Base-by-base conservation (phyloP, 2,329 filamentous ascomycete species). In the Xylaria sp. region DNA sequence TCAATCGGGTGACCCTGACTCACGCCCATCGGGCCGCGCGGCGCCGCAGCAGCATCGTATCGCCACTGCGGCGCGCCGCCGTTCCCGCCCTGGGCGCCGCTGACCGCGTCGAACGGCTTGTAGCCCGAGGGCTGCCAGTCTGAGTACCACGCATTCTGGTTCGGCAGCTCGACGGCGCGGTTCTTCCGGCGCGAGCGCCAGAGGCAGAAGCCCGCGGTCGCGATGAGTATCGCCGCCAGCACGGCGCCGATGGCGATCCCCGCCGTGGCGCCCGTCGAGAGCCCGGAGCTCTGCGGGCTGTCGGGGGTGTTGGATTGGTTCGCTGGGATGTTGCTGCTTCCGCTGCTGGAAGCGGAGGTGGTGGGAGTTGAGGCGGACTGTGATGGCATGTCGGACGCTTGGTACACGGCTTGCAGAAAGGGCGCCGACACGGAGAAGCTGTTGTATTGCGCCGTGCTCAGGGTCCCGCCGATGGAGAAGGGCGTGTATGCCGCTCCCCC, bases 401-500 rank as follows among this genome's bases (percentile, higher is more conserved):
- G 47, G 35, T 63, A 35, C 8, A 65, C 56, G 5, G 48, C 17
- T 23, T 65, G 60, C 5, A 58, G 19, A 15, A 65, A 27, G 17
- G 60, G 60, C 21, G 60, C 63, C 17, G 31, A 54, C 47, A 60
- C 49, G 19, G 46, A 41, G 25, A 65, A 65, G 37, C 48, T 52
- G 11, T 38, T 33, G 37, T 54, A 58, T 10, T 25, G 17, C 4
- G 3, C 38, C n/a, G 60, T 51, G 29, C 29, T 11, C 3, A 60
- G 7, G 11, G 27, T 52, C n/a, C 33, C 53, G 25, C 54, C 54
- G 7, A 65, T 4, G 7, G 47, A 27, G 37, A 65, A 65, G 23
- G 60, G 52, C 19, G 52, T 63, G 19, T 60, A 65, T 2, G 17
- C 17, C 4, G 63, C 47, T 3, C 58, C 58, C 13, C 51, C 40